Evolutionary conservation across 2,329 filamentous ascomycete genomes (phyloP), one percentile per base, ranked within the genome.

Genomic region (Falciphora oryzae): DNA sequence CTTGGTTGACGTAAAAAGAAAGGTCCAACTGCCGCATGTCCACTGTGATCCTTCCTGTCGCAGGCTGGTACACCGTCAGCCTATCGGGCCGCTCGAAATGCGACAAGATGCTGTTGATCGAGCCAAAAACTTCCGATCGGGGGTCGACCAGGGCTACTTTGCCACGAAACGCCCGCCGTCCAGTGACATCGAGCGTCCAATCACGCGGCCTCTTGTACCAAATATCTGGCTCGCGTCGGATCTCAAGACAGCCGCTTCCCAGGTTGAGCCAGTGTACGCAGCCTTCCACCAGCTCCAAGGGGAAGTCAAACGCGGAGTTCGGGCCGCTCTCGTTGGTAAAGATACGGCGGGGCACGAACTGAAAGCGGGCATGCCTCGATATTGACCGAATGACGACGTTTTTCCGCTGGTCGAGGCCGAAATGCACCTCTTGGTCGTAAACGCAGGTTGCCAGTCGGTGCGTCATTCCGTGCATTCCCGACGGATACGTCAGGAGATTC

Each of bases 231-330:
- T 71, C 13, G 0, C 79, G 74, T 0, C 72, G 71, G 28, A 88
- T 81, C 58, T 89, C 82, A 0, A 90, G 62, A 0, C 68, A 60
- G 0, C 70, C 66, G 0, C 66, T 71, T 0, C 35, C 59, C 0
- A 87, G 18, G 57, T 89, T 76, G 5, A 89, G 74, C 85, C 86
- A 90, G 66, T 90, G 87, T 0, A 83, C 75, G 62, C 83, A 88
- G 8, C 79, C 73, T 0, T 82, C 71, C 0, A 87, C 66, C 0
- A 90, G 74, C 0, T 76, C 70, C 0, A 67, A 67, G 0, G 87
- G 88, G 0, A 89, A 72, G 67, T 87, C 85, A 50, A 74, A 79
- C 3, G 27, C 27, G 5, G 27, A 8, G 27, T 8, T 29, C 66
- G 0, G 59, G 79, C 74, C 0, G 77, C 14, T 18, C 16, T 18